A percentile compares a stretch with the other conserved stretches of the same genome.
Conservation (phyloP, 192 early-diverging fungal genomes). For the Entomortierella chlamydospora region DNA sequence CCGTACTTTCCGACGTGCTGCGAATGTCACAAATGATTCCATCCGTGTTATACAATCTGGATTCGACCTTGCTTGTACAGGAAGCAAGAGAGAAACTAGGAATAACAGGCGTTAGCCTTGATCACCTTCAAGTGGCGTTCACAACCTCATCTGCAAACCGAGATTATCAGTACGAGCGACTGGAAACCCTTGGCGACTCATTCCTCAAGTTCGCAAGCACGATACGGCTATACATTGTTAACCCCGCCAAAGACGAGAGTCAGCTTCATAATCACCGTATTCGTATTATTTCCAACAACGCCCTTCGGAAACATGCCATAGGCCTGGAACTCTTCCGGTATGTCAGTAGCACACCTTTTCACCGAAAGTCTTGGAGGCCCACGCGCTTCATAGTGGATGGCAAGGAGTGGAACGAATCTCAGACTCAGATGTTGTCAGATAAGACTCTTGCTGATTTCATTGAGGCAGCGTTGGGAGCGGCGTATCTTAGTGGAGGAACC, state of each 20-base stretch:
- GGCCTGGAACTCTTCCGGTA: constrained; percentile 65
- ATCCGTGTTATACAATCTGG: constrained; percentile 69
- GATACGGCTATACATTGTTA: constrained; percentile 79
- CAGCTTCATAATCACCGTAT: constrained; percentile 79
- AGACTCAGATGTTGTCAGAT: constrained; percentile 72
- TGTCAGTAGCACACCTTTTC: constrained; percentile 74
- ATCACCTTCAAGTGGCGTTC: constrained; percentile 72
- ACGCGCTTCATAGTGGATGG: constrained; percentile 54
- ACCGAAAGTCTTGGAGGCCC: constrained; percentile 66
- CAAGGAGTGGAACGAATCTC: constrained; percentile 27
- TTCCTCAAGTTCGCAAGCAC: constrained; percentile 84
- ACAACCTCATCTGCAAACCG: constrained; percentile 77
- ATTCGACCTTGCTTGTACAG: constrained; percentile 63
- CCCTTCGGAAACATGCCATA: constrained; percentile 70
- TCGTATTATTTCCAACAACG: constrained; percentile 79
- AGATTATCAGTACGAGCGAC: constrained; percentile 85
- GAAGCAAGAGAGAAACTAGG: constrained; percentile 58
- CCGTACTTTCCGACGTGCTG: constrained; percentile 56
- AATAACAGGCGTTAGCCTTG: constrained; percentile 47
- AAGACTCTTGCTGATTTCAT: constrained; percentile 90
- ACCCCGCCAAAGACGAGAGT: constrained; percentile 84
- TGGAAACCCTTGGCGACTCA: constrained; percentile 91
- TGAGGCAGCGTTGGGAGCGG: constrained; percentile 86
- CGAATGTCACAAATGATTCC: constrained; percentile 66
- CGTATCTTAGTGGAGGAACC: constrained; percentile 68